phyloP scores from a whole-genome alignment of 768 basidiomycete genomes.

The Tubosaeta brunneosetosa region DNA sequence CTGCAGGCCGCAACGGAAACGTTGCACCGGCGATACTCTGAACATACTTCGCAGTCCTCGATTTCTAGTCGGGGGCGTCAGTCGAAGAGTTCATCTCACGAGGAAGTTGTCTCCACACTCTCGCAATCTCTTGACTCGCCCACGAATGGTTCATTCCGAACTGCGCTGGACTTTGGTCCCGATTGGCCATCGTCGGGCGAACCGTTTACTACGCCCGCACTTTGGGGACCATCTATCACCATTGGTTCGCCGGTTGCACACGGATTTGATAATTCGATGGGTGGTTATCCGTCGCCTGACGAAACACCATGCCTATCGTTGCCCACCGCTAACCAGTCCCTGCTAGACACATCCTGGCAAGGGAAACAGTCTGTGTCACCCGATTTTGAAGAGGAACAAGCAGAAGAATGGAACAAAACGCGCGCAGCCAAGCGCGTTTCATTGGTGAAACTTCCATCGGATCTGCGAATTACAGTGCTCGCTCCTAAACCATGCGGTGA shows the following conservation, averaged over 20 bases:
- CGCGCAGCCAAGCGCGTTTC: constrained; percentile 83
- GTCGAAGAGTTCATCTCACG: constrained; percentile 10
- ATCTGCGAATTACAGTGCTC: constrained; percentile 31
- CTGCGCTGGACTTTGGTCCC: constrained; percentile 54
- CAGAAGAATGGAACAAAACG: constrained; percentile 88
- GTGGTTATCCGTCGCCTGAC: constrained; percentile 30
- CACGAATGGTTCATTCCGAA: constrained; percentile 58
- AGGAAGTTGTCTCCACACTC: constrained; percentile 7
- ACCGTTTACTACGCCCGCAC: constrained; percentile 31
- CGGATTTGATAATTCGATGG: constrained; percentile 27
- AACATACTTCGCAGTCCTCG: constrained; percentile 31
- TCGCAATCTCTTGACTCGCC: constrained; percentile 41
- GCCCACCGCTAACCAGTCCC: constrained; percentile 16
- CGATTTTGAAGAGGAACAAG: constrained; percentile 58
- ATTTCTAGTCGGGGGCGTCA: constrained; percentile 30
- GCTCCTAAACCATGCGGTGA: constrained; percentile 14
- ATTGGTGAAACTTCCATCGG: constrained; percentile 66
- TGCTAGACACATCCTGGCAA: constrained; percentile 29
- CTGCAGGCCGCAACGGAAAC: constrained; percentile 68
- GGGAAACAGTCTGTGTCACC: constrained; percentile 44
- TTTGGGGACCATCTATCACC: constrained; percentile 28
- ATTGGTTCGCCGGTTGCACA: constrained; percentile 34
- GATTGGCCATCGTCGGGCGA: constrained; percentile 45
- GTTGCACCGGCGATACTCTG: constrained; percentile 42
- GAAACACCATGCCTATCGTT: constrained; percentile 21